Conservation (phyloP, 148 eudicot genomes). For the Vaccinium macrocarpon region DNA sequence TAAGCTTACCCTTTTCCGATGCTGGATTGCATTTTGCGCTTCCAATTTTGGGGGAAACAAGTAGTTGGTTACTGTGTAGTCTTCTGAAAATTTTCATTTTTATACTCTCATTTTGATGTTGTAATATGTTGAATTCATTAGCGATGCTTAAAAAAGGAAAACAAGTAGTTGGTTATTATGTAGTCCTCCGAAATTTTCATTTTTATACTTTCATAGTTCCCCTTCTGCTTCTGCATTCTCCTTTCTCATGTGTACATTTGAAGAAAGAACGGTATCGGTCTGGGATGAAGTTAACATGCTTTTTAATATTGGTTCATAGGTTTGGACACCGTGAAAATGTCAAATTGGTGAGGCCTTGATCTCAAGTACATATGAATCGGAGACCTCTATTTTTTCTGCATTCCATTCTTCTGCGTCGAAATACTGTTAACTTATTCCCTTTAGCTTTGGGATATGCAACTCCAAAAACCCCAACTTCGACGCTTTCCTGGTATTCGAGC, state of each 20-base stretch:
- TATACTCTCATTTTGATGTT: neutral
- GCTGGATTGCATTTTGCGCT: neutral
- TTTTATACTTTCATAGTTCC: neutral
- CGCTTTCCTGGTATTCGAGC: slow-evolving; percentile 12
- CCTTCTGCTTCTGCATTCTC: neutral
- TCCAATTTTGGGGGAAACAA: neutral
- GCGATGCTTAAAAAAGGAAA: neutral
- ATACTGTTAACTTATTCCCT: neutral
- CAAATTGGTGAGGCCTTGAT: neutral
- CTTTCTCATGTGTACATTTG: neutral
- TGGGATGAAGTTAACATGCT: neutral
- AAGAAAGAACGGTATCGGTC: neutral
- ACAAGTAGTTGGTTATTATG: neutral
- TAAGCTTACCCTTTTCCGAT: neutral
- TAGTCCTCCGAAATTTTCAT: neutral
- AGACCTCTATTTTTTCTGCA: neutral
- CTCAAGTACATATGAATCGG: neutral
- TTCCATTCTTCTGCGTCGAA: neutral
- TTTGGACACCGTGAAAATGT: neutral
- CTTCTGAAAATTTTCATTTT: neutral
- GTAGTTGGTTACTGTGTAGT: neutral
- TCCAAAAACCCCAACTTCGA: slow-evolving; percentile 9
- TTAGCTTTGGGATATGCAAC: neutral
- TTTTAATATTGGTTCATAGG: neutral
- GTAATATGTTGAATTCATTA: neutral